Evolutionary conservation across 23 red algal species (phyloP).

Genomic region (Gracilaria caudata): DNA sequence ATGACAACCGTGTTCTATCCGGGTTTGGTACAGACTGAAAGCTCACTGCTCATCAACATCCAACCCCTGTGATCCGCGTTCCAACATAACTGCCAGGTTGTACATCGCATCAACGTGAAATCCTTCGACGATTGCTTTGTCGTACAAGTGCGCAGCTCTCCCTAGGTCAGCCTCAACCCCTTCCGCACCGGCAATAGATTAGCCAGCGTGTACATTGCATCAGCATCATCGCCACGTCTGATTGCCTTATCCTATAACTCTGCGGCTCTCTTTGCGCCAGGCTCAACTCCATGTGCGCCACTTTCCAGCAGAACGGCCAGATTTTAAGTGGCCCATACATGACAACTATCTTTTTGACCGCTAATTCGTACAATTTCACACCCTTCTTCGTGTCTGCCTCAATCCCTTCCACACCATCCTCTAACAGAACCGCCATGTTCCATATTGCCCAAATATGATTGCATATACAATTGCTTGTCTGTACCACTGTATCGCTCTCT

Average conservation of each 20-base stretch:
- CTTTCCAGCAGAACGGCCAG: constrained; percentile 13
- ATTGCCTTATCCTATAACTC: constrained; percentile 16
- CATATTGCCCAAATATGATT: constrained; percentile 1
- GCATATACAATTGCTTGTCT: background rate
- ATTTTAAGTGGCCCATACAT: constrained; percentile 9
- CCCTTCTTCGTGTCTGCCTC: background rate
- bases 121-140: constrained; percentile 14
- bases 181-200: constrained; percentile 21
- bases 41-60: constrained; percentile 8
- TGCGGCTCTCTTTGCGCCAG: background rate
- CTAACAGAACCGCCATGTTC: constrained; percentile 10
- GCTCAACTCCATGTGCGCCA: constrained; percentile 23
- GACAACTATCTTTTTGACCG: background rate
- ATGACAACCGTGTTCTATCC: background rate
- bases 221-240: background rate
- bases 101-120: constrained; percentile 18
- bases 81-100: constrained; percentile 11
- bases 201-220: constrained; percentile 8
- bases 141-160: constrained; percentile 17
- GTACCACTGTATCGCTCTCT: constrained; percentile 15
- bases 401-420: constrained; percentile 20
- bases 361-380: constrained; percentile 3
- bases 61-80: background rate
- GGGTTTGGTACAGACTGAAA: background rate
- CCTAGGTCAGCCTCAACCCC: background rate